Base-by-base conservation (phyloP, 805 yeast genomes). In the Wickerhamiella azymoides region DNA sequence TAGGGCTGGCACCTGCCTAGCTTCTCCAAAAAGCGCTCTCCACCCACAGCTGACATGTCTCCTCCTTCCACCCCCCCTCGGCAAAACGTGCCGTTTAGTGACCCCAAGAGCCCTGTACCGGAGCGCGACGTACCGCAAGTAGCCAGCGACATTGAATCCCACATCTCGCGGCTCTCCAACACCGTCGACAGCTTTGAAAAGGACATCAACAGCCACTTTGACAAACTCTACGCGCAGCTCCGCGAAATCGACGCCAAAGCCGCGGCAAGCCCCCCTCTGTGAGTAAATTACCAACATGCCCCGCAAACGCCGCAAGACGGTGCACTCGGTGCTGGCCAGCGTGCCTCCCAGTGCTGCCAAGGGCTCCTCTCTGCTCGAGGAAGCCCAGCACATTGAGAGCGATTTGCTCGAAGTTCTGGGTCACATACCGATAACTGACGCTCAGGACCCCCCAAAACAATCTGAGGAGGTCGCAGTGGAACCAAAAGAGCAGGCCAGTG, bases 141-240 rank as follows among this genome's bases (percentile, higher is more conserved):
- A 14, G 47, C 52, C 24, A 44, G 55, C 9, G 44, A 48, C n/a
- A 43, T 54, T 21, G 55, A 53, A 19, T 24, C 43, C 19, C 46
- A 43, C 14, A 27, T 54, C 16, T 47, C 45, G 24, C 43, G 42
- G n/a, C 41, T 54, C 19, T 36, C 26, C 33, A 40, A 47, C 10
- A 49, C 47, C 18, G 32, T 54, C 8, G 53, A 50, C 30, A 36
- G 36, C 10, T 53, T 47, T 43, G 56, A 52, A 19, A 48, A 36
- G 19, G 56, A 53, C 10, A 27, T 53, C 28, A 48, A 44, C 40
- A 37, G 39, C n/a, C 49, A 47, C 27, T 44, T 54, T 19, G 56
- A 50, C 36, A 39, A 40, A 4, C 38, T 54, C 27, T 35, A 42
- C 27, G 36, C 40, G 10, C 18, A 33, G 2, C 43, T 51, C 21